These are phyloP conservation scores for Bipolaris oryzae DNA, from an alignment of 2,329 filamentous ascomycete genomes.

Conservation along the genomic window DNA sequence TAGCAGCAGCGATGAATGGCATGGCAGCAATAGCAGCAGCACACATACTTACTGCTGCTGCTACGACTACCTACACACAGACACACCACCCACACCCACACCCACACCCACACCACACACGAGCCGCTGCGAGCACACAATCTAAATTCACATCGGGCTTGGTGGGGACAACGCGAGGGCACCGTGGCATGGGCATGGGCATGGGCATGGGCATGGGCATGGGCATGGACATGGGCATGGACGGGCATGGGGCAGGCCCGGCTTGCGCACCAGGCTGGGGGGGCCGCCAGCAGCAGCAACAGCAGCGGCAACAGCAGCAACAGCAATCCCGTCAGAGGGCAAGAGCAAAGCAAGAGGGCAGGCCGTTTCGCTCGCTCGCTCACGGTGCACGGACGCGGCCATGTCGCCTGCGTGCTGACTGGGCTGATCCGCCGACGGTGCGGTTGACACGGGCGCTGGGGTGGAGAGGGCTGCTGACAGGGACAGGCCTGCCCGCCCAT, in stretches of 20 bases:
- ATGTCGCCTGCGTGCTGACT: conserved; percentile 43
- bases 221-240: conserved; percentile 6
- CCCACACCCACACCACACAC: conserved; percentile 33
- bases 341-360: background rate
- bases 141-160: conserved; percentile 46
- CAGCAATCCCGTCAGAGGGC: conserved; percentile 25
- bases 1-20: no score
- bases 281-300: no score
- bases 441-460: conserved; percentile 32
- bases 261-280: conserved; percentile 40
- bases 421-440: conserved; percentile 40
- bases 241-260: conserved; percentile 21
- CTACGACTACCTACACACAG: background rate
- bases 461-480: conserved; percentile 23
- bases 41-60: conserved; percentile 16
- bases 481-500: conserved; percentile 22
- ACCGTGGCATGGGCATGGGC: conserved; percentile 26
- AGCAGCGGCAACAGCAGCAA: background rate
- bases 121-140: conserved; percentile 44
- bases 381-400: conserved; percentile 35
- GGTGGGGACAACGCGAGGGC: conserved; percentile 36
- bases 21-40: background rate
- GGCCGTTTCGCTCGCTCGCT: conserved; percentile 30
- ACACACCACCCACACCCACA: conserved; percentile 6
- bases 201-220: background rate